Conservation (phyloP, 352 stramenopile genomes). For the Phytophthora pistaciae region DNA sequence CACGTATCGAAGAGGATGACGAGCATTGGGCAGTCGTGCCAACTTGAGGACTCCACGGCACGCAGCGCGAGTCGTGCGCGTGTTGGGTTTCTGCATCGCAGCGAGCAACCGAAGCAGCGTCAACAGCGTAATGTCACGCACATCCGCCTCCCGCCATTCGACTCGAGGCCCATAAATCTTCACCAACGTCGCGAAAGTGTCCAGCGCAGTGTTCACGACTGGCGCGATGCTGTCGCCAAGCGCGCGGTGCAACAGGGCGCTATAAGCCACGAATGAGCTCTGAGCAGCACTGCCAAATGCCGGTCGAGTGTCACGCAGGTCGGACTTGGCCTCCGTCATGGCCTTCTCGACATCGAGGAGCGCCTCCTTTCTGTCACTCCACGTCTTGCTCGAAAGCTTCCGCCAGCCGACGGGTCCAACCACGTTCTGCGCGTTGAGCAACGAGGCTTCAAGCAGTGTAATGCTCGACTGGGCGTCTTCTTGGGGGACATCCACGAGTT, state of each 20-base stretch:
- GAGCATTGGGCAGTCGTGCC: constrained; percentile 63
- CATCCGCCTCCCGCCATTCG: constrained; percentile 72
- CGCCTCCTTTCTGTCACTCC: constrained; percentile 87
- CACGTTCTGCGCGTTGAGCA: constrained; percentile 50
- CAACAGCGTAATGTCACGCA: constrained; percentile 73
- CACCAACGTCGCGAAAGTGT: constrained; percentile 71
- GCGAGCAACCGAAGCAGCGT: constrained; percentile 68
- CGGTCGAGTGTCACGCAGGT: constrained; percentile 72
- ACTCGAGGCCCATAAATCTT: constrained; percentile 80
- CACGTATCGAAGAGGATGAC: constrained; percentile 73
- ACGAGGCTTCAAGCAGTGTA: constrained; percentile 51
- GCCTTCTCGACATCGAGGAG: constrained; percentile 76
- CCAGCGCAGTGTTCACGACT: constrained; percentile 79
- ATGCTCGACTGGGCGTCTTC: constrained; percentile 65
- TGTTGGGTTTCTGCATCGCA: constrained; percentile 86
- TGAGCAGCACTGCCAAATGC: constrained; percentile 71
- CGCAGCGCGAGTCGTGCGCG: constrained; percentile 74
- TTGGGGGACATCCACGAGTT: constrained; percentile 40
- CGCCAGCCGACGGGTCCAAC: constrained; percentile 76
- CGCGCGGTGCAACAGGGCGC: constrained; percentile 62
- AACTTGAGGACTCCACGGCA: constrained; percentile 83
- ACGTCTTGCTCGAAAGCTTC: constrained; percentile 86
- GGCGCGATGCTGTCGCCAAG: constrained; percentile 77
- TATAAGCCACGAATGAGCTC: constrained; percentile 72
- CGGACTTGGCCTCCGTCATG: constrained; percentile 75